Base-by-base conservation (phyloP, 768 basidiomycete genomes). In the Mycena alexandri region DNA sequence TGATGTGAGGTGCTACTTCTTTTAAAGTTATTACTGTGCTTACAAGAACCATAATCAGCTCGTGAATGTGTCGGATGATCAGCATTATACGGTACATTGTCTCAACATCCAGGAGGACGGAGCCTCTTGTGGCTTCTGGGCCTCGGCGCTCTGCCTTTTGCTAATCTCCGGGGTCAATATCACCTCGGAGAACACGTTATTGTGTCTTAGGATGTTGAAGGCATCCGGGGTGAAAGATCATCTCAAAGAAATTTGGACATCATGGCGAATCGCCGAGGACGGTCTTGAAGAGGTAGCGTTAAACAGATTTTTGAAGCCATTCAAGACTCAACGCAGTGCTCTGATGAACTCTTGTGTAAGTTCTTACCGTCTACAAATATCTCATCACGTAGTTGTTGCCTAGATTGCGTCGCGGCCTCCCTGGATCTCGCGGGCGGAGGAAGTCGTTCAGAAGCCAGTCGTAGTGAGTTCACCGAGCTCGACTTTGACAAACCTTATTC, bases 191-290 rank as follows among this genome's bases (percentile, higher is more conserved):
- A 29, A 19, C 6, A 54, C n/a, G 5, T 1, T 9, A 21, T 16
- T 3, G 19, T 14, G 10, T n/a, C 53, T 54, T 11, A 17, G n/a
- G 5, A 8, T 24, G 36, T 11, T 54, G 13, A 38, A 14, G 33
- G 24, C 24, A 11, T 2, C 17, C 7, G 19, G 29, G 1, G n/a
- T 59, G 8, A 59, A 41, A 11, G n/a, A 48, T 17, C 46, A 47
- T 43, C 16, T 59, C 29, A 36, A 33, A 19, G 44, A 48, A 13
- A 59, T 59, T 48, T 59, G 57, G 57, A 59, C 33, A 8, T 59
- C 57, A 9, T 59, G 57, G 57, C 57, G 46, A 2, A 59, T 59
- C 14, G n/a, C 10, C 6, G 57, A 59, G 14, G 44, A 48, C 12
- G 57, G 57, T 16, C 57, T 59, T 9, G 57, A 59, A 24, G 57